phyloP scores from a whole-genome alignment of 495 filamentous ascomycete genomes.

The Aspergillus campestris region DNA sequence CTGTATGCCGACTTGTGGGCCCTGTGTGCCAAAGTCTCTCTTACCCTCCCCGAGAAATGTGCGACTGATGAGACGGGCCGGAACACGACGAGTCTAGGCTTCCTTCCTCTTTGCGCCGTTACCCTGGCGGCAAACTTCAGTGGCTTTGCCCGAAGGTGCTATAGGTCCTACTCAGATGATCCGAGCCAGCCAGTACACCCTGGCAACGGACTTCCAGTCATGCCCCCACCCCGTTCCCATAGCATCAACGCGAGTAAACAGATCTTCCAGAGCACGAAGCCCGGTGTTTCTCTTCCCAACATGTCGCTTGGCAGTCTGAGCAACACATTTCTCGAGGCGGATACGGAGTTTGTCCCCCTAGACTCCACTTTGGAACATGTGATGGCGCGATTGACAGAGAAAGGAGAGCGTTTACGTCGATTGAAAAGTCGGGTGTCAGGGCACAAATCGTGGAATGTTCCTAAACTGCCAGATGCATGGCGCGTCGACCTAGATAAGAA shows the following conservation, averaged over 20 bases:
- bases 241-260: slow-evolving; percentile 18
- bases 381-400: slow-evolving; percentile 7
- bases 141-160: slow-evolving; percentile 15
- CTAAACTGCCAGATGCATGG: background rate
- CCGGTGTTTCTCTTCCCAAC: slow-evolving; percentile 9
- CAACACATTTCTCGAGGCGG: slow-evolving; percentile 2
- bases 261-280: slow-evolving; percentile 5
- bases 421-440: slow-evolving; percentile 3
- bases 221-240: slow-evolving; percentile 18
- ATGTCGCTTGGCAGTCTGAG: slow-evolving; percentile 9
- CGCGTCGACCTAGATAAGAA: background rate
- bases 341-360: slow-evolving; percentile 13
- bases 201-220: slow-evolving; percentile 19
- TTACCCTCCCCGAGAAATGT: background rate
- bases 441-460: slow-evolving; percentile 1
- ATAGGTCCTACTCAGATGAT: background rate
- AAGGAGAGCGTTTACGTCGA: slow-evolving; percentile 1
- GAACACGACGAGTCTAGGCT: slow-evolving; percentile 9
- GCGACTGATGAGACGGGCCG: background rate
- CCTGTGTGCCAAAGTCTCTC: slow-evolving; percentile 20
- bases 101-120: slow-evolving; percentile 26
- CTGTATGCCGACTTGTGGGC: slow-evolving; percentile 28
- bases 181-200: slow-evolving; percentile 10
- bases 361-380: slow-evolving; percentile 16
- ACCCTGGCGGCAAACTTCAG: slow-evolving; percentile 24